These are phyloP conservation scores for Hymenoscyphus occultus DNA, from an alignment of 2,329 filamentous ascomycete species.

Conservation along the genomic window DNA sequence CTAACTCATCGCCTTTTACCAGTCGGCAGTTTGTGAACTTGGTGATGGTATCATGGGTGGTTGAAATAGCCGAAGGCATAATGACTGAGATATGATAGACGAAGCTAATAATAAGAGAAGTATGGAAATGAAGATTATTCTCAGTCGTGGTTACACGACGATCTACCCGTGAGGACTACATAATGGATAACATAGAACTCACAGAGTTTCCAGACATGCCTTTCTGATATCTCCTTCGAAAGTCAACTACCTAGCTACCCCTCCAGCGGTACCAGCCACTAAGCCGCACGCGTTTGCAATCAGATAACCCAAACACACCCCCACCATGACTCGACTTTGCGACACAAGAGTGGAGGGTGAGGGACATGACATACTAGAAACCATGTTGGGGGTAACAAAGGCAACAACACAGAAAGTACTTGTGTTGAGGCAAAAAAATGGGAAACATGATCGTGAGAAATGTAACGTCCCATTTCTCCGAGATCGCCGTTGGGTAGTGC, in stretches of 20 bases:
- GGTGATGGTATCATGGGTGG: slow-evolving; percentile 58
- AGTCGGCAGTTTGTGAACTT: slow-evolving; percentile 88
- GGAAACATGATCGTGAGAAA: slow-evolving; percentile 15
- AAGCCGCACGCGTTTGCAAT: slow-evolving; percentile 4
- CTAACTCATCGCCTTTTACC: slow-evolving; percentile 61
- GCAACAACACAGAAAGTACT: neutral
- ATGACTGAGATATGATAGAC: slow-evolving; percentile 9
- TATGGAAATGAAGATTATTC: neutral
- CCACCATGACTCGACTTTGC: slow-evolving; percentile 10
- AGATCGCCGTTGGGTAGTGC: slow-evolving; percentile 14
- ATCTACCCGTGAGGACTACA: slow-evolving; percentile 25
- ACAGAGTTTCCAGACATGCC: slow-evolving; percentile 15
- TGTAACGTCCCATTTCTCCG: slow-evolving; percentile 31
- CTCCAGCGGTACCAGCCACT: neutral
- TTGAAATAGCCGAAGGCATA: slow-evolving; percentile 41
- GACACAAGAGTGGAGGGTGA: slow-evolving; percentile 19
- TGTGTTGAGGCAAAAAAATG: neutral
- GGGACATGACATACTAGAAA: neutral
- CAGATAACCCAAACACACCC: neutral
- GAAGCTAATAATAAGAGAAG: neutral
- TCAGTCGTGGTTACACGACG: slow-evolving; percentile 18
- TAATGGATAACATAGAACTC: slow-evolving; percentile 25
- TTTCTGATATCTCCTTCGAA: slow-evolving; percentile 19
- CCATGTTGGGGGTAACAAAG: neutral
- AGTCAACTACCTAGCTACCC: neutral